These are phyloP conservation scores for Trematosphaeria pertusa DNA, from an alignment of 2,329 filamentous ascomycete species.

Conservation along the genomic window DNA sequence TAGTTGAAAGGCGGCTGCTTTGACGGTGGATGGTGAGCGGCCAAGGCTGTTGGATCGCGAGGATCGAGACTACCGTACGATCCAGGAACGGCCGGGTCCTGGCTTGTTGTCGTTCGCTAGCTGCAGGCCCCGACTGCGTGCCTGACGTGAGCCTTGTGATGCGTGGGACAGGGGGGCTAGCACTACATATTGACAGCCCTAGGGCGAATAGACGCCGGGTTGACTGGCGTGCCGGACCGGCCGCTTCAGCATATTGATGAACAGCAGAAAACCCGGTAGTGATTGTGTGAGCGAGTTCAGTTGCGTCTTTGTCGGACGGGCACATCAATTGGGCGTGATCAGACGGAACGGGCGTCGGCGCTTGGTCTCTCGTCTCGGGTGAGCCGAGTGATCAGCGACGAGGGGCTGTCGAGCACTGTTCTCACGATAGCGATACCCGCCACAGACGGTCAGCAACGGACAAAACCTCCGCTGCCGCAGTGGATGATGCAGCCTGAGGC, in stretches of 20 bases:
- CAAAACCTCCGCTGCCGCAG: constrained; percentile 11
- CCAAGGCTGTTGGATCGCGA: constrained; percentile 7
- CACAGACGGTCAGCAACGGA: constrained; percentile 16
- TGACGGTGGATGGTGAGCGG: constrained; percentile 7
- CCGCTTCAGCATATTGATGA: constrained; percentile 15
- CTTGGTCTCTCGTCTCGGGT: constrained; percentile 38
- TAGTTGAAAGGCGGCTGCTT: neutral
- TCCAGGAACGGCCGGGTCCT: constrained; percentile 20
- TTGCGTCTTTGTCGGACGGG: constrained; percentile 13
- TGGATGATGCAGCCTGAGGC: constrained; percentile 12
- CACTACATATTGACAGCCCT: constrained; percentile 36
- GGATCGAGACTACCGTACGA: constrained; percentile 8
- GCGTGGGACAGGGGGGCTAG: constrained; percentile 22
- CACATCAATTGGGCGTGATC: constrained; percentile 33
- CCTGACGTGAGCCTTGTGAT: constrained; percentile 33
- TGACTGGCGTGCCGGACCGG: constrained; percentile 17
- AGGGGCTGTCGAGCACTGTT: constrained; percentile 33
- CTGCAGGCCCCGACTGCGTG: constrained; percentile 21
- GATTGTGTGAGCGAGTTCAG: too few relatives aligned
- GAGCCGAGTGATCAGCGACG: constrained; percentile 42
- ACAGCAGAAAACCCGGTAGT: too few relatives aligned
- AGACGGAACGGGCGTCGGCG: constrained; percentile 37
- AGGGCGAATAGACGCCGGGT: constrained; percentile 37
- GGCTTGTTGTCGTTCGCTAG: constrained; percentile 30
- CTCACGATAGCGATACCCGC: constrained; percentile 32